phyloP scores from a whole-genome alignment of 179 eudicot species.

The Beta lomatogona region DNA sequence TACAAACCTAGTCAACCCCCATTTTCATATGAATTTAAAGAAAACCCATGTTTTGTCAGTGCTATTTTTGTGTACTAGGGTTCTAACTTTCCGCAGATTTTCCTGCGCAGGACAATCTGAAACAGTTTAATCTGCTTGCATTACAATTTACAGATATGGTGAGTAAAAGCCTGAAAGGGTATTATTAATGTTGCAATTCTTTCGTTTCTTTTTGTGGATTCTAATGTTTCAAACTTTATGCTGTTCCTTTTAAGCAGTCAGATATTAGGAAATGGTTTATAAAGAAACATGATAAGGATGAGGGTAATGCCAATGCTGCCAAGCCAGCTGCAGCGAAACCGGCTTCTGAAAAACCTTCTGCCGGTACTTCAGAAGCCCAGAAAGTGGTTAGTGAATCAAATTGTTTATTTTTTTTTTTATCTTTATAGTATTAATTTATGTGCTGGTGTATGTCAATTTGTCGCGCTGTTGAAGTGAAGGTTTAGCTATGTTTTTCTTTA shows the following conservation, averaged over 20 bases:
- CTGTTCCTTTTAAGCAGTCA: conserved; percentile 38
- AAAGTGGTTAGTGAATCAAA: conserved; percentile 40
- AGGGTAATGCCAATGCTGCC: conserved; percentile 48
- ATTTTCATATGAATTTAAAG: not conserved
- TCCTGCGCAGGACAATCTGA: not conserved
- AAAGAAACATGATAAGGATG: conserved; percentile 66
- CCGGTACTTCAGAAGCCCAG: conserved; percentile 33
- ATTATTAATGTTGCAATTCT: not conserved
- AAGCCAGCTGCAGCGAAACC: conserved; percentile 40
- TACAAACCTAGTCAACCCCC: not conserved
- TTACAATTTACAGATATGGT: conserved; percentile 39
- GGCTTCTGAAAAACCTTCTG: conserved; percentile 43
- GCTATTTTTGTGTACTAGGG: not conserved
- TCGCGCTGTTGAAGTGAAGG: not conserved
- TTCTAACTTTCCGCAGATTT: conserved; percentile 20
- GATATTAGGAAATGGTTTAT: conserved; percentile 96
- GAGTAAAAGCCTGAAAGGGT: conserved; percentile 19
- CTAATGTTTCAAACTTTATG: not conserved
- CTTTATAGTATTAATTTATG: no score
- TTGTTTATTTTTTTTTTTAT: not conserved
- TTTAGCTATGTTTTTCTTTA: not conserved
- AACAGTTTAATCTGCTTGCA: conserved; percentile 7
- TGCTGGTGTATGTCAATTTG: not conserved
- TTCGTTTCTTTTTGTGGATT: not conserved
- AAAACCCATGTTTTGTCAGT: not conserved